Percentiles rank a stretch among this genome's conserved stretches.
phyloP scores from a whole-genome alignment of 2,329 filamentous ascomycete genomes.

The Penicillium frequentans region DNA sequence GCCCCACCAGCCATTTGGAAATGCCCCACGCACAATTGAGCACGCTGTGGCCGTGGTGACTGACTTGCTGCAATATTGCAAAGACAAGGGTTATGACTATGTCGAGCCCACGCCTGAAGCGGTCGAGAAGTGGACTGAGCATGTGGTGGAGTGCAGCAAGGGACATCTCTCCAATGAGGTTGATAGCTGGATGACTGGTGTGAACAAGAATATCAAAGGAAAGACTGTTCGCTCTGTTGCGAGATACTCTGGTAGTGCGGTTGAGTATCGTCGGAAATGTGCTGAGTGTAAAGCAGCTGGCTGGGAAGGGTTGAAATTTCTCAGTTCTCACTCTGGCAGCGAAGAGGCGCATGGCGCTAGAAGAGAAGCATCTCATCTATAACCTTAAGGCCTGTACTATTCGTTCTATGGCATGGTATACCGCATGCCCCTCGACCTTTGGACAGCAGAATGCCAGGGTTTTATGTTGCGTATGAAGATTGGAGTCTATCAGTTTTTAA shows the following conservation, averaged over 20 bases:
- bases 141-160: conserved; percentile 49
- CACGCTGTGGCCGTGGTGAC: conserved; percentile 44
- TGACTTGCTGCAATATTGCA: conserved; percentile 25
- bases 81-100: conserved; percentile 21
- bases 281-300: conserved; percentile 7
- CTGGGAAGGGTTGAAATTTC: conserved; percentile 4
- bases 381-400: too few relatives aligned
- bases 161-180: conserved; percentile 49
- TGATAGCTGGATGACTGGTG: conserved; percentile 57
- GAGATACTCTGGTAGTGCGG: conserved; percentile 49
- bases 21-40: conserved; percentile 32
- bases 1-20: conserved; percentile 48
- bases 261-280: conserved; percentile 39
- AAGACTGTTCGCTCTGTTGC: conserved; percentile 49
- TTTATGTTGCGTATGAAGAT: background rate
- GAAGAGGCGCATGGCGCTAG: too few relatives aligned
- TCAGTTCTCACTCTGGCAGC: too few relatives aligned
- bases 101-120: conserved; percentile 45
- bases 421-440: too few relatives aligned
- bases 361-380: too few relatives aligned
- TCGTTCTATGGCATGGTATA: too few relatives aligned
- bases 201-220: conserved; percentile 51
- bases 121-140: conserved; percentile 46
- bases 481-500: background rate
- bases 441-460: too few relatives aligned